Evolutionary conservation across 768 basidiomycete species (phyloP).

Genomic region (Mycena indigotica): DNA sequence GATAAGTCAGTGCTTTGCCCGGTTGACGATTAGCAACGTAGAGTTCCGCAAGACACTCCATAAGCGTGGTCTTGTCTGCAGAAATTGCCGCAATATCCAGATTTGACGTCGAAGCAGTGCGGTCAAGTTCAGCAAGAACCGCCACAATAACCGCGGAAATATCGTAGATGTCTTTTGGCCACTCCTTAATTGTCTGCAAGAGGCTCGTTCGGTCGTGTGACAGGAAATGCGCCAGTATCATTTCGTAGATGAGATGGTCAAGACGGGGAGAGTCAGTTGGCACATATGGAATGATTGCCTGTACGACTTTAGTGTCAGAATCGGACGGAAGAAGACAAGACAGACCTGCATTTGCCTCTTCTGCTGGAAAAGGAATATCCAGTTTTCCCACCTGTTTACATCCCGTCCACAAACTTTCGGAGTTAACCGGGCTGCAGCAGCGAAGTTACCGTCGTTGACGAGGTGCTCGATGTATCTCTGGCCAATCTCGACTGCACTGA

Average conservation of each 20-base stretch:
- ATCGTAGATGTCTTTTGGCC: slow-evolving; percentile 93
- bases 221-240: slow-evolving; percentile 88
- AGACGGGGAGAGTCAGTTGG: slow-evolving; percentile 83
- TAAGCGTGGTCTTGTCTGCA: slow-evolving; percentile 64
- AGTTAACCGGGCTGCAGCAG: slow-evolving; percentile 78
- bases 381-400: slow-evolving; percentile 88
- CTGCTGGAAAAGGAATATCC: slow-evolving; percentile 90
- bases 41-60: slow-evolving; percentile 95
- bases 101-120: slow-evolving; percentile 49
- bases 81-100: slow-evolving; percentile 21
- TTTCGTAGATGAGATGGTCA: slow-evolving; percentile 86
- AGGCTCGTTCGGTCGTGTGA: slow-evolving; percentile 80
- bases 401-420: slow-evolving; percentile 86
- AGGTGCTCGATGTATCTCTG: slow-evolving; percentile 85
- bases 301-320: slow-evolving; percentile 6
- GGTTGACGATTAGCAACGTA: slow-evolving; percentile 89
- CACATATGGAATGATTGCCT: slow-evolving; percentile 88
- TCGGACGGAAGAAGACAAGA: slow-evolving; percentile 2
- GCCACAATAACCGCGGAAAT: slow-evolving; percentile 86
- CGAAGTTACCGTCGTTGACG: slow-evolving; percentile 77
- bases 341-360: slow-evolving; percentile 76
- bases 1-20: slow-evolving; percentile 90
- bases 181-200: slow-evolving; percentile 76
- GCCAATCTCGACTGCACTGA: slow-evolving; percentile 74
- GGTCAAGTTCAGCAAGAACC: slow-evolving; percentile 80